Conservation (phyloP, 2,329 filamentous ascomycete genomes). For the Penicillium aurantiogriseum region DNA sequence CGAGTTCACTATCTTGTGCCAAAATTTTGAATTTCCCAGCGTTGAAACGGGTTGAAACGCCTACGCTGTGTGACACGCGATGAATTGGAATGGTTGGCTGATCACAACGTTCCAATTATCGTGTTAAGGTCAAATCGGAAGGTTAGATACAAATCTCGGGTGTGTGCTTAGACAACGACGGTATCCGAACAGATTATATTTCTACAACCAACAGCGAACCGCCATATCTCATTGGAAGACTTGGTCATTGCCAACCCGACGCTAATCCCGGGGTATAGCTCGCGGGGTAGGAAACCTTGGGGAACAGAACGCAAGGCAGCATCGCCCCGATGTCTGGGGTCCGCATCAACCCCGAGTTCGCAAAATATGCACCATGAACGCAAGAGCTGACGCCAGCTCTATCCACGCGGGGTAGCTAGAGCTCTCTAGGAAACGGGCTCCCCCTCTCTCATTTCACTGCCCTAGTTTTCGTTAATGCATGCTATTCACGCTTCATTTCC, state of each 20-base stretch:
- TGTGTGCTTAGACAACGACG: background rate
- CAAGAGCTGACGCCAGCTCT: constrained; percentile 5
- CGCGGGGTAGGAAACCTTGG: constrained; percentile 5
- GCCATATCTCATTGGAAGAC: background rate
- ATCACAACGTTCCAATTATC: background rate
- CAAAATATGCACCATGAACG: background rate
- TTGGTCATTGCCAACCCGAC: background rate
- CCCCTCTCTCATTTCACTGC: constrained; percentile 5
- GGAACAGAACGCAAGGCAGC: background rate
- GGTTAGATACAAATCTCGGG: background rate
- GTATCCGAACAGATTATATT: background rate
- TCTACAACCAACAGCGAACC: background rate
- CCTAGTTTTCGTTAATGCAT: constrained; percentile 5
- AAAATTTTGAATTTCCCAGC: background rate
- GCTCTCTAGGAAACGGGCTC: background rate
- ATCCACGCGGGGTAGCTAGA: constrained; percentile 4
- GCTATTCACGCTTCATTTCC: background rate
- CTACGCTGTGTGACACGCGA: background rate
- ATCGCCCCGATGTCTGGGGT: background rate
- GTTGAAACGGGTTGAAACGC: constrained; percentile 6
- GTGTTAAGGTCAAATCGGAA: background rate
- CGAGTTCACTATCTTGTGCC: background rate
- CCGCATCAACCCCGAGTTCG: constrained; percentile 1
- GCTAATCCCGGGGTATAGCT: constrained; percentile 4
- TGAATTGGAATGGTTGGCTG: background rate